A percentile compares a stretch with the other conserved stretches of the same genome.
Conservation (phyloP, 805 yeast species). For the Candida cerambycidarum region DNA sequence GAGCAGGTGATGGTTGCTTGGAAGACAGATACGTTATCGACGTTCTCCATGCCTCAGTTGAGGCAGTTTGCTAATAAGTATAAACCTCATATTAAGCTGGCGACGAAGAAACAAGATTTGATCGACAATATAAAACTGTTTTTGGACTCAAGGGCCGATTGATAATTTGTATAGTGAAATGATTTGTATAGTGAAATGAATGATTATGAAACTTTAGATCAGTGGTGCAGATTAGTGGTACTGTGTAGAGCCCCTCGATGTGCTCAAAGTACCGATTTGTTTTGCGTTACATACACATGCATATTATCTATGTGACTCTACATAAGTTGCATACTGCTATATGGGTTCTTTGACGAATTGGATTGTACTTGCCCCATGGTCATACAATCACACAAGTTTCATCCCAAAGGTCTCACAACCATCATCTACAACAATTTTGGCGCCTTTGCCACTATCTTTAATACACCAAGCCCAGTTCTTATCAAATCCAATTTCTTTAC, state of each 20-base stretch:
- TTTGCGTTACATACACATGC: too few relatives aligned
- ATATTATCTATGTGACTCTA: too few relatives aligned
- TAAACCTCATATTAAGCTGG: constrained; percentile 32
- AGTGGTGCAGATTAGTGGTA: too few relatives aligned
- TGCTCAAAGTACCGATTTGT: too few relatives aligned
- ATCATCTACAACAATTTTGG: constrained; percentile 23
- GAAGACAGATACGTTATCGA: constrained; percentile 32
- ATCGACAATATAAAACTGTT: constrained; percentile 40
- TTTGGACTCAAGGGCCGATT: constrained; percentile 21
- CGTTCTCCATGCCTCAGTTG: constrained; percentile 45
- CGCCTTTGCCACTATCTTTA: constrained; percentile 17
- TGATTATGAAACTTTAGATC: too few relatives aligned
- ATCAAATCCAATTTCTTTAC: constrained; percentile 54
- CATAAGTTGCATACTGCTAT: too few relatives aligned
- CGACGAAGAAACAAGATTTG: constrained; percentile 42
- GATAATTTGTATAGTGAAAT: too few relatives aligned
- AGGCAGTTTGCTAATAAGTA: constrained; percentile 37
- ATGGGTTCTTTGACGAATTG: too few relatives aligned
- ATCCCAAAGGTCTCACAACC: constrained; percentile 15
- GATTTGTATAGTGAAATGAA: too few relatives aligned
- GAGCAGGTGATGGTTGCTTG: constrained; percentile 43
- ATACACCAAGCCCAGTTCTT: constrained; percentile 66
- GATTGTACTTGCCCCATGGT: too few relatives aligned
- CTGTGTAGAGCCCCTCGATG: too few relatives aligned
- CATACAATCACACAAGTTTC: too few relatives aligned